These are phyloP conservation scores for Millerago galiae DNA, from an alignment of 805 yeast genomes.

Conservation along the genomic window DNA sequence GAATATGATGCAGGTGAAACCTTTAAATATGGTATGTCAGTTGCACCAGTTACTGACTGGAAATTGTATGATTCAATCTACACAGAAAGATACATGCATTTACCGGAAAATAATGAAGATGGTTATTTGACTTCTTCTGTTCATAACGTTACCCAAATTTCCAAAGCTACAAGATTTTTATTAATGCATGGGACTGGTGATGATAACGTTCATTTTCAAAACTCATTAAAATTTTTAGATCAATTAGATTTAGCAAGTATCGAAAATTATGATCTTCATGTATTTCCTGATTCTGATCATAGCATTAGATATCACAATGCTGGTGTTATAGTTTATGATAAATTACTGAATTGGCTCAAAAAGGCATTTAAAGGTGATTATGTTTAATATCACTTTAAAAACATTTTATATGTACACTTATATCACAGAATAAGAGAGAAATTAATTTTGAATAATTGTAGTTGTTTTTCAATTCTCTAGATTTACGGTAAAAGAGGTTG, in stretches of 20 bases:
- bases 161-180: constrained; percentile 57
- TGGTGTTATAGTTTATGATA: constrained; percentile 60
- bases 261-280: constrained; percentile 77
- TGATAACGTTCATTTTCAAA: constrained; percentile 95
- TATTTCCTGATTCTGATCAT: constrained; percentile 81
- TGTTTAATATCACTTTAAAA: constrained; percentile 1
- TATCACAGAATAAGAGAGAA: no score
- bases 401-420: no score
- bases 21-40: constrained; percentile 87
- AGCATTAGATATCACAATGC: constrained; percentile 69
- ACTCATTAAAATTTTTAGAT: constrained; percentile 74
- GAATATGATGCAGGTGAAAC: constrained; percentile 72
- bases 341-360: constrained; percentile 56
- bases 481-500: no score
- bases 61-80: constrained; percentile 83
- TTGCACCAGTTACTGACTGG: constrained; percentile 98
- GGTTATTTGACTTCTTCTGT: constrained; percentile 62
- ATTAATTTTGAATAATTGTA: no score
- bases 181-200: constrained; percentile 97
- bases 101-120: constrained; percentile 58
- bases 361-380: constrained; percentile 50
- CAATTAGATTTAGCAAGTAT: constrained; percentile 60
- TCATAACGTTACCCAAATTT: constrained; percentile 48
- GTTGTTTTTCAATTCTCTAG: no score
- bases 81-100: constrained; percentile 91